Evolutionary conservation across 2,329 filamentous ascomycete species (phyloP), one percentile per base, ranked within the genome.

Genomic region (Fusarium sp.): DNA sequence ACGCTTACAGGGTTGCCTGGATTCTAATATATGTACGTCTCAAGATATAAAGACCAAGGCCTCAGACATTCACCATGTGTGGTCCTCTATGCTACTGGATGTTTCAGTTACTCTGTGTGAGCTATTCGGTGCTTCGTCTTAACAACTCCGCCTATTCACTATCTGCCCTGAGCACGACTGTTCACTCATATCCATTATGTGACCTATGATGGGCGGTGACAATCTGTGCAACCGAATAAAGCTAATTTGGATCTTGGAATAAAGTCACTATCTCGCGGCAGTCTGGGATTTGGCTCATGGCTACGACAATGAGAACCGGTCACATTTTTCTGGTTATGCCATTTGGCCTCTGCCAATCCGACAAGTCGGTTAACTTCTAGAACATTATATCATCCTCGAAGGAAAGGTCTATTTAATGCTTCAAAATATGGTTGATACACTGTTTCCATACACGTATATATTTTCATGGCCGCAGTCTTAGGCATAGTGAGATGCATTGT

Each of bases 1-100:
- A 20, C 30, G 5, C 15, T 6, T 50, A 11, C 8, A n/a, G n/a
- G 22, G 30, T 50, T n/a, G 15, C 25, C 25, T 4, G 15, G 15
- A 50, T 30, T 30, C 15, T 30, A 22, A n/a, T 10, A 30, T 17
- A 30, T n/a, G 10, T 17, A 27, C 3, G 11, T 4, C 4, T 30
- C 9, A 2, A 8, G 15, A 50, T 10, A n/a, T 30, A 12, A 27
- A 30, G 25, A 50, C 12, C 25, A 2, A 50, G 15, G 15, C 45
- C 15, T n/a, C 2, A 12, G 2, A 1, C 2, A 50, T 12, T n/a
- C 6, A 2, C 5, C 17, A 7, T 11, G 1, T 2, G 45, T 17
- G 10, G 8, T 52, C 14, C 27, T 32, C 2, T 6, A 20, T 32
- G 17, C 17, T 14, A 20, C 6, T 14, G 6, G 27, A 17, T 9